Base-by-base conservation (phyloP, 2,329 filamentous ascomycete genomes). In the Beauveria bassiana region DNA sequence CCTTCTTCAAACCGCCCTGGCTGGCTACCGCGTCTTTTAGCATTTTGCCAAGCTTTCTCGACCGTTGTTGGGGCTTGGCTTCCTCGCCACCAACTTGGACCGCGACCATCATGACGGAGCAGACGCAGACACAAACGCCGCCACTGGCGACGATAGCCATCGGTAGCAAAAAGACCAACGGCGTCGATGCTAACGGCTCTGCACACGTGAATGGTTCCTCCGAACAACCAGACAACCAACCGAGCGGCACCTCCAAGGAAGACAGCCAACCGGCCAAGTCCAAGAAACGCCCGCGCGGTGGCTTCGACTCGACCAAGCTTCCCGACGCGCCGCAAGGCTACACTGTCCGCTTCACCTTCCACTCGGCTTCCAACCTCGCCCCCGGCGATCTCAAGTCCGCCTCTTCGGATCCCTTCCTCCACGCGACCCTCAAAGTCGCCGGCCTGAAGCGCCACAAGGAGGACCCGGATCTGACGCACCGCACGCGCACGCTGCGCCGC, bases 291-390 rank as follows among this genome's bases (percentile, higher is more conserved):
- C 90, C 90, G 0, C 83, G 87, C 0, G 92, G 92, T 34, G 92
- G 92, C 40, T 95, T 85, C 72, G 92, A 96, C 73, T 73, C 78
- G 42, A 96, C 91, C 0, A 90, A 91, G 1, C 79, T 96, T 9
- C 90, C 91, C 0, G 75, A 83, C 68, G 86, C 85, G 5, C 86
- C 88, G 9, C 86, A 87, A 8, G 92, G 93, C 28, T 97, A 89
- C 75, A 96, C 91, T 0, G 72, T 97, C 65, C 89, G 87, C 71
- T 88, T 98, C 75, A 92, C 86, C 56, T 91, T 98, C 71, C 88
- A 93, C 72, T 82, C 85, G 62, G 93, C 93, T 1, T 79, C 79
- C 64, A 92, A 96, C 70, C 83, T 98, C 3, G 91, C 93, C 1
- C 84, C 90, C 51, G 90, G 89, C 61, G 93, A 98, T 74, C 78